Base-by-base conservation (phyloP, 2,329 filamentous ascomycete genomes). In the Alternaria arborescens region DNA sequence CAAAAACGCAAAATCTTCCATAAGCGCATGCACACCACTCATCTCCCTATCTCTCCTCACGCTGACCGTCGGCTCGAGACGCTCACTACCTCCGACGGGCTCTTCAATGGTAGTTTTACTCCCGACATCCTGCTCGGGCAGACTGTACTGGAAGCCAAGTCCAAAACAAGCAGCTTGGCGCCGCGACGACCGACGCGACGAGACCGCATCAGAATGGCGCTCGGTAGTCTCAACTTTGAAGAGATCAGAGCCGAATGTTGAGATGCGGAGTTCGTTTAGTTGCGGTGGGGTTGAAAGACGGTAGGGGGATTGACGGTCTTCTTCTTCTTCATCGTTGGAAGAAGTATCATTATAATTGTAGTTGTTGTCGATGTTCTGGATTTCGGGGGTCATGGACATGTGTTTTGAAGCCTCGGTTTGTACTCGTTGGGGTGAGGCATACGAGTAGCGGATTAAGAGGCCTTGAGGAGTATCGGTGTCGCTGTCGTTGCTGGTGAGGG, bases 1-100 rank as follows among this genome's bases (percentile, higher is more conserved):
- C 2, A 78, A 60, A 28, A 77, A 78, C 0, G 62, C 68, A 57
- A 78, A 78, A n/a, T 77, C 76, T 40, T 68, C 67, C 58, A 78
- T 70, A 2, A 78, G 64, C 50, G 60, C 59, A 36, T 67, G 66
- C 0, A 74, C 43, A 18, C 71, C 70, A 47, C 67, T 75, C 30
- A 69, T 59, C 1, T 69, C 68, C 42, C 68, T 71, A 28, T 67
- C 68, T 24, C 69, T 61, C 42, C 66, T 60, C 24, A 68, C 61
- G n/a, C 48, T 62, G 36, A 72, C 51, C 7, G n/a, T 34, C 14
- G 32, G 50, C 34, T 53, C 40, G 10, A 54, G 34, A 22, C 34
- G 18, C 26, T 54, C 32, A 34, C 30, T 24, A 22, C 16, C 42
- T 11, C 28, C 18, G 3, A 32, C 18, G 4, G 47, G 14, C 41